Evolutionary conservation across 2,329 filamentous ascomycete genomes (phyloP), one percentile per base, ranked within the genome.

Genomic region (Dryadomyces quercivorus): DNA sequence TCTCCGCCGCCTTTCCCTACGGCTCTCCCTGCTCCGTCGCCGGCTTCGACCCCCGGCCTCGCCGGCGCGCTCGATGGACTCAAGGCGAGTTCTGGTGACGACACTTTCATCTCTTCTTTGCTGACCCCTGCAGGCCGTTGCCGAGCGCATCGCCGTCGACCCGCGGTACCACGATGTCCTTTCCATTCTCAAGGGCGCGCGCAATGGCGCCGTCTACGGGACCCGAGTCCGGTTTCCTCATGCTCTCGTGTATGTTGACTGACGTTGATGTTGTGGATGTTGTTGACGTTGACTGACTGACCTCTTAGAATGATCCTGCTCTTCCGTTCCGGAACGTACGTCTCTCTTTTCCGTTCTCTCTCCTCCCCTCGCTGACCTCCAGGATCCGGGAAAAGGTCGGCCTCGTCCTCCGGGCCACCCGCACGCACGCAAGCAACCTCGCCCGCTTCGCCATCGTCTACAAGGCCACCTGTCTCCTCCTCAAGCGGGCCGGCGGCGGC

Each of bases 151-250:
- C 55, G 75, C 91, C 61, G 80, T 93, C 58, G 83, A 97, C 67
- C 90, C 91, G 6, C 78, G 82, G 61, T 88, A 95, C 72, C 88
- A 93, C 64, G 88, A 93, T 63, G 68, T 90, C 55, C 80, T 98
- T 58, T 82, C 88, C 55, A 77, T 98, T 61, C 69, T 95, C 69
- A 98, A 98, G 78, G 89, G 84, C 64, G 86, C 93, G 61, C 89
- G 93, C 71, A 98, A 97, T 82, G 93, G 93, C 69, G 84, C 91
- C 61, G 89, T 98, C 59, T 98, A 98, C 72, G 93, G 93, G 58
- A 83, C 88, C 63, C 97, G 97, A 80, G 89, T 98, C 70, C 91
- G 93, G 60, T 97, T 98, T 73, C 93, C 93, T 60, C 93, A 98
- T 73, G 93, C 93, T 58, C 79, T 98, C 62, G 93, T 98, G 75